Evolutionary conservation across 2,329 filamentous ascomycete genomes (phyloP).

Genomic region (Paracorniculantispora psalliotae): DNA sequence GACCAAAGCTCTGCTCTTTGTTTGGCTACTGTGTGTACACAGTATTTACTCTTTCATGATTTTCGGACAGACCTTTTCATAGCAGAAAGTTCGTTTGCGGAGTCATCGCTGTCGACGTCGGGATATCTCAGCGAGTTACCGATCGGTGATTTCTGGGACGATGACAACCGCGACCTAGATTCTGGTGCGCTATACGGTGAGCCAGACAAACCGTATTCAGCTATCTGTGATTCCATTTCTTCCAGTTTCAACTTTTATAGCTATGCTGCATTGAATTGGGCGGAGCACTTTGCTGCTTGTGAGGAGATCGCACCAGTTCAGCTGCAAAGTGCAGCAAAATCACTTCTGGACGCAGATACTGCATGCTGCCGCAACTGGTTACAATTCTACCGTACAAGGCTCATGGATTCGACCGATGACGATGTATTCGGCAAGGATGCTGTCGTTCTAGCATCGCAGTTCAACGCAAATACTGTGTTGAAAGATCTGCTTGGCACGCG

Average conservation of each 20-base stretch:
- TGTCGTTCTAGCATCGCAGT: slow-evolving; percentile 27
- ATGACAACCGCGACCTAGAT: neutral
- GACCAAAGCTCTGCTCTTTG: slow-evolving; percentile 14
- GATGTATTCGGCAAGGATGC: slow-evolving; percentile 19
- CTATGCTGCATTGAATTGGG: slow-evolving; percentile 34
- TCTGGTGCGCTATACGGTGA: neutral
- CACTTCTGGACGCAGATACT: slow-evolving; percentile 18
- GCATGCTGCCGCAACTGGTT: slow-evolving; percentile 28
- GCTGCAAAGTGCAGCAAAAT: slow-evolving; percentile 17
- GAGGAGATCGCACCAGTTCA: slow-evolving; percentile 17
- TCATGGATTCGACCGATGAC: slow-evolving; percentile 19
- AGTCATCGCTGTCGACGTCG: neutral
- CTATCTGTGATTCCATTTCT: slow-evolving; percentile 18
- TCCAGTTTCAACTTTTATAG: slow-evolving; percentile 27
- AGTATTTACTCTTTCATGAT: slow-evolving; percentile 29
- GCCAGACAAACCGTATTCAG: neutral
- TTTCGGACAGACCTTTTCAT: slow-evolving; percentile 27
- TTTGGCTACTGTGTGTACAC: slow-evolving; percentile 20
- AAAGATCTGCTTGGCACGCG: slow-evolving; percentile 14
- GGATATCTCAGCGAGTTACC: neutral
- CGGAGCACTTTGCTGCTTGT: slow-evolving; percentile 26
- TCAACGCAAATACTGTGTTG: slow-evolving; percentile 25
- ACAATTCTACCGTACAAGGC: slow-evolving; percentile 25
- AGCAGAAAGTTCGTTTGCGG: slow-evolving; percentile 10
- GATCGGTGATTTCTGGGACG: neutral